Evolutionary conservation across 1,284 basidiomycete species (phyloP).

Genomic region (Sphaerobolus stellatus): DNA sequence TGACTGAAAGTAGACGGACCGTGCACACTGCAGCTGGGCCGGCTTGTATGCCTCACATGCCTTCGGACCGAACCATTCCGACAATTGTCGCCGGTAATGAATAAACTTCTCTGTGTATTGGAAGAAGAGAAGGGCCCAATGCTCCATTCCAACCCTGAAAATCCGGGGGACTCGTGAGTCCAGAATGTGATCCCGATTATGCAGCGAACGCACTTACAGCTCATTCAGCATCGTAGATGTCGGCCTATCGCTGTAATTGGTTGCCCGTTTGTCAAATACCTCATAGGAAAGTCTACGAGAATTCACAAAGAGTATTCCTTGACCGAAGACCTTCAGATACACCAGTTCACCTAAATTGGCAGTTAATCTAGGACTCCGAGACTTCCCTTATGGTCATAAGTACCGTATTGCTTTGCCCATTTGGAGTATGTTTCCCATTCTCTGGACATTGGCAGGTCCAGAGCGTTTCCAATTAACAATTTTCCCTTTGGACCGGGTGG

Average conservation of each 20-base stretch:
- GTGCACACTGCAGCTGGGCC: too few relatives aligned
- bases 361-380: not conserved
- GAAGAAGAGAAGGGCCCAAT: too few relatives aligned
- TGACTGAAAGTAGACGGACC: too few relatives aligned
- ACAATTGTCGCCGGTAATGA: too few relatives aligned
- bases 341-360: constrained; percentile 12
- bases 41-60: too few relatives aligned
- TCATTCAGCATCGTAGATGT: not conserved
- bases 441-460: constrained; percentile 18
- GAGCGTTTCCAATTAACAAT: constrained; percentile 22
- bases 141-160: too few relatives aligned
- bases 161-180: too few relatives aligned
- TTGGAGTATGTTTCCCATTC: constrained; percentile 17
- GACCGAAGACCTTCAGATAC: constrained; percentile 8
- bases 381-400: not conserved
- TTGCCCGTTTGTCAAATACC: constrained; percentile 11
- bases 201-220: not conserved
- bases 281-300: constrained; percentile 10
- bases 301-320: constrained; percentile 10
- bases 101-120: too few relatives aligned
- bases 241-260: constrained; percentile 4
- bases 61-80: too few relatives aligned
- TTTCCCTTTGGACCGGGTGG: not conserved
- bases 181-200: not conserved
- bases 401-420: constrained; percentile 22